phyloP scores from a whole-genome alignment of 202 grass and related monocot genomes.

The Cymbopogon flexuosus region DNA sequence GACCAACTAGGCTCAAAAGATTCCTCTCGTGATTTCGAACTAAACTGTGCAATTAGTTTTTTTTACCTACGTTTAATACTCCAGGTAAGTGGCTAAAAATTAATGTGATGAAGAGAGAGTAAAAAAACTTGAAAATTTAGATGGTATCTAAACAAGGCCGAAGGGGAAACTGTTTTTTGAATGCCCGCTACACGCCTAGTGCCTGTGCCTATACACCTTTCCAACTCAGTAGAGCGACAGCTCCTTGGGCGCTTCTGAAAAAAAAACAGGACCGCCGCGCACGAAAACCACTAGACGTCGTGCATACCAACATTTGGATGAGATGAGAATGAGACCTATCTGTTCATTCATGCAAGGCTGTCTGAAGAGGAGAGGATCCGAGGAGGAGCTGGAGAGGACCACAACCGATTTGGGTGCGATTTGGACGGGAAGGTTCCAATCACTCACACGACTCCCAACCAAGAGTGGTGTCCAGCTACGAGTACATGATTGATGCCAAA shows the following conservation, averaged over 20 bases:
- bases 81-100: no score
- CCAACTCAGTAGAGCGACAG: not conserved
- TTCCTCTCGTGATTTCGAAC: no score
- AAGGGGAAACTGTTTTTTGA: not conserved
- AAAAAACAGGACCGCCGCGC: not conserved
- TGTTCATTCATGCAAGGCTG: not conserved
- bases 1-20: no score
- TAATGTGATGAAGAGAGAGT: no score
- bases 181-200: not conserved
- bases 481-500: not conserved
- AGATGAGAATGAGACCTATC: not conserved
- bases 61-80: no score
- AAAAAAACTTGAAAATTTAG: no score
- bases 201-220: no score
- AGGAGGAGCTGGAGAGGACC: not conserved
- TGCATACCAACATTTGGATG: constrained; percentile 2
- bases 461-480: constrained; percentile 21
- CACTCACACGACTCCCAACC: not conserved
- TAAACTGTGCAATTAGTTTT: no score
- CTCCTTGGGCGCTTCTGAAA: not conserved
- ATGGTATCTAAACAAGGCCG: no score
- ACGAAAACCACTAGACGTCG: constrained; percentile 1
- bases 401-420: not conserved
- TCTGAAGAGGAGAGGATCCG: not conserved
- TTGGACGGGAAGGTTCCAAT: not conserved